Base-by-base conservation (phyloP, 805 yeast species). In the Tetrapisispora namnaoensis region DNA sequence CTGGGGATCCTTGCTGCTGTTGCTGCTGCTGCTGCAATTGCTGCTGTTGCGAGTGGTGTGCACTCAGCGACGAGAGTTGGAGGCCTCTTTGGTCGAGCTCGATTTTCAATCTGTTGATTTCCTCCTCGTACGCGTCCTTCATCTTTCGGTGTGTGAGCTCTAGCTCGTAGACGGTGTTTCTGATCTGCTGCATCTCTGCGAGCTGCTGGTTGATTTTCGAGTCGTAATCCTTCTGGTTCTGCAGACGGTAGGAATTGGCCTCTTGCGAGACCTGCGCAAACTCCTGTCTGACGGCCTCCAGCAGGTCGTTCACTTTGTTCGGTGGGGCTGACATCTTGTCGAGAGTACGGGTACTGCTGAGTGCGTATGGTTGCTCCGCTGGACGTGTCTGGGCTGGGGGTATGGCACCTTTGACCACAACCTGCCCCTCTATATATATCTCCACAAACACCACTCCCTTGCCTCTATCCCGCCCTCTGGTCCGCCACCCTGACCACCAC, bases 61-160 rank as follows among this genome's bases (percentile, higher is more conserved):
- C 44, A 9, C 64, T 67, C 63, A 61, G 53, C 14, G 63, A 53
- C 1, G 60, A 57, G 28, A 70, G 66, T 58, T 74, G 72, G 63
- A 90, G 76, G 62, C 86, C 95, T 59, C 90, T 74, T 60, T 76
- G 79, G 60, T 90, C 98, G 56, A 90, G 74, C 65, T 87, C 96
- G 54, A 82, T 81, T 67, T 90, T 88, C 68, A 91, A 75, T 56
- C 93, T 76, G 62, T 79, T 72, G 49, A 91, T 83, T 69, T 91
- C 97, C 61, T 86, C 95, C 66, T 91, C 97, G 69, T 91, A 91
- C 42, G 91, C 89, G 62, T 91, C 97, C 70, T 90, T 89, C 77
- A 91, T 86, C 64, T 86, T 86, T 57, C 96, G 77, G 71, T 91
- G 97, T 34, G 95, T 91, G 76, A 83, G 77, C 66, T 91, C 97